Conservation (phyloP, 495 filamentous ascomycete species). For the Cudoniella acicularis region DNA sequence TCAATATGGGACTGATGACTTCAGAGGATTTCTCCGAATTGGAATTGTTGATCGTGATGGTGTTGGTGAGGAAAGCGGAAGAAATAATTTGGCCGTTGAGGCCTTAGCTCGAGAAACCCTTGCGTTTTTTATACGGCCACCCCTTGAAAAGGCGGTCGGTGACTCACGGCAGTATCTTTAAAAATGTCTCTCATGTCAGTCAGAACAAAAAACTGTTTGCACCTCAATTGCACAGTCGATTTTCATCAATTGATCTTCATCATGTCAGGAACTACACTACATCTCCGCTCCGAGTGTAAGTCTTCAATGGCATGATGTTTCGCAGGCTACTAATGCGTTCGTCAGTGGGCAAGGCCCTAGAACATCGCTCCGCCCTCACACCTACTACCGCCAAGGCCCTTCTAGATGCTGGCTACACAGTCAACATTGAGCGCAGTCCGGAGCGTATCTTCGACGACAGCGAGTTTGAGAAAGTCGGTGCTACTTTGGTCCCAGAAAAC, state of each 20-base stretch:
- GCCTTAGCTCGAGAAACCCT: no score
- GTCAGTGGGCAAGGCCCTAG: slow-evolving; percentile 20
- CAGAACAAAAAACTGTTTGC: background rate
- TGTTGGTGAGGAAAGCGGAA: no score
- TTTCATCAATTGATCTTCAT: slow-evolving; percentile 3
- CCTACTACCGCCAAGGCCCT: slow-evolving; percentile 70
- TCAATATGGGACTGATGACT: no score
- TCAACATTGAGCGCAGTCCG: slow-evolving; percentile 76
- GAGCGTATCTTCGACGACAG: slow-evolving; percentile 81
- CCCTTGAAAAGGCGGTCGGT: background rate
- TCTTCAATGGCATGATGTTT: slow-evolving; percentile 16
- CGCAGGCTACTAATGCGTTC: slow-evolving; percentile 22
- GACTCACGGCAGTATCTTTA: background rate
- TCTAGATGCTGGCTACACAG: slow-evolving; percentile 76
- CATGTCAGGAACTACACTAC: slow-evolving; percentile 24
- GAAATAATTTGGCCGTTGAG: no score
- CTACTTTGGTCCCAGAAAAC: slow-evolving; percentile 73
- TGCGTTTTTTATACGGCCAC: no score
- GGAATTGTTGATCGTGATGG: no score
- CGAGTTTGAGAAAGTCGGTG: slow-evolving; percentile 61
- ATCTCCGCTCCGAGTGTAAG: slow-evolving; percentile 28
- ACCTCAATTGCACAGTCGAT: background rate
- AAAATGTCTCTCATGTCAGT: background rate
- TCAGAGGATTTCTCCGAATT: no score
- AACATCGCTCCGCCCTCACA: slow-evolving; percentile 30